Percentiles rank a stretch among this genome's conserved stretches.
Evolutionary conservation across 768 basidiomycete genomes (phyloP).

Genomic region (Boletus sensibilis): DNA sequence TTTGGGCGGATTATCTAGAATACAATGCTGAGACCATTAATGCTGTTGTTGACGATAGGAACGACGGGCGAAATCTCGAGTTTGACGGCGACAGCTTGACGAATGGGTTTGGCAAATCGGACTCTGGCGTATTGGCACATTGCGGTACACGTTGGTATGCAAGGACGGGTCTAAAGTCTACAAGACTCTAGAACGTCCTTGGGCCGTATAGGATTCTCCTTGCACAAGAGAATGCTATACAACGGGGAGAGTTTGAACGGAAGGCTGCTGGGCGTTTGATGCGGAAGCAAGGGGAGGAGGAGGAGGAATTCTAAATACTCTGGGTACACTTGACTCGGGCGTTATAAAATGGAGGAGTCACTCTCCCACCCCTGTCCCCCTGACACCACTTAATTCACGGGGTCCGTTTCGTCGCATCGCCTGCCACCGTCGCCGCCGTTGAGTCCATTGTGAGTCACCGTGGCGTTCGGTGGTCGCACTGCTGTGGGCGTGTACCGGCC

Average conservation of each 20-base stretch:
- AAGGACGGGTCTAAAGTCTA: slow-evolving; percentile 36
- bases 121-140: slow-evolving; percentile 40
- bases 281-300: neutral
- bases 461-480: neutral
- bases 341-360: slow-evolving; percentile 37
- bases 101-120: slow-evolving; percentile 26
- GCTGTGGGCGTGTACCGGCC: neutral
- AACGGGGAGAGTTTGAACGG: neutral
- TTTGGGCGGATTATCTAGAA: slow-evolving; percentile 36
- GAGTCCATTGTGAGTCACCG: neutral
- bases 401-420: slow-evolving; percentile 21
- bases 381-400: slow-evolving; percentile 23
- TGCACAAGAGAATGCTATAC: slow-evolving; percentile 25
- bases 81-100: slow-evolving; percentile 13
- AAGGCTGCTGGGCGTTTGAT: slow-evolving; percentile 3
- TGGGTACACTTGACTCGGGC: slow-evolving; percentile 23
- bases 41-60: slow-evolving; percentile 18
- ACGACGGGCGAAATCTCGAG: slow-evolving; percentile 15
- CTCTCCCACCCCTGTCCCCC: slow-evolving; percentile 27
- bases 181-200: slow-evolving; percentile 46
- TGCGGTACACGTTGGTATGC: slow-evolving; percentile 26
- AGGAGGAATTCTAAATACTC: slow-evolving; percentile 25
- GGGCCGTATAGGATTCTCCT: slow-evolving; percentile 21
- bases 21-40: slow-evolving; percentile 36
- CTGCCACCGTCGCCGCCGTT: neutral